A percentile compares a stretch with the other conserved stretches of the same genome.
These are phyloP conservation scores for Fusarium concolor DNA, from an alignment of 2,329 filamentous ascomycete genomes.

Conservation along the genomic window DNA sequence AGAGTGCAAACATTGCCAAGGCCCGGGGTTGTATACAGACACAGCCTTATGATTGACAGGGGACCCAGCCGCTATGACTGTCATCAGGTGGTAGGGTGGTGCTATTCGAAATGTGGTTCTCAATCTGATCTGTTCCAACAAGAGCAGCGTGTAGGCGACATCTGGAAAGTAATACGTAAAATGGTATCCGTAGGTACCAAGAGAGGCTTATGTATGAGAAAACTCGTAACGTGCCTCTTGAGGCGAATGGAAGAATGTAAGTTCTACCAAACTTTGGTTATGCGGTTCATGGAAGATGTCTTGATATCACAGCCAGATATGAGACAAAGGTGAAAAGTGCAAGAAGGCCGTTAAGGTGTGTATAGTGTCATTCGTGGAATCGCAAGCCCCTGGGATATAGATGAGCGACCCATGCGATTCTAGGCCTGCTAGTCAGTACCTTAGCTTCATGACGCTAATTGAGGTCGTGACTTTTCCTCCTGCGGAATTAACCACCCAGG, in stretches of 20 bases:
- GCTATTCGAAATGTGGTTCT: slow-evolving; percentile 14
- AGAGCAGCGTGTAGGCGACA: background rate
- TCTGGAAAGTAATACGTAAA: background rate
- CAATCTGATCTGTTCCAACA: slow-evolving; percentile 3
- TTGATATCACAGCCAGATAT: too few relatives aligned
- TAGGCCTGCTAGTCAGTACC: slow-evolving; percentile 8
- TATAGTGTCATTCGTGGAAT: background rate
- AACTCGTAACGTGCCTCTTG: background rate
- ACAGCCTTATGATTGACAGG: slow-evolving; percentile 43
- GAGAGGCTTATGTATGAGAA: background rate
- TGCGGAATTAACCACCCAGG: background rate
- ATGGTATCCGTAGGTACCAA: background rate
- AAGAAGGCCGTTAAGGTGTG: background rate
- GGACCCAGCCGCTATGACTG: slow-evolving; percentile 25
- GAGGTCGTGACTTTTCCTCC: slow-evolving; percentile 19
- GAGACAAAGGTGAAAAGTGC: background rate
- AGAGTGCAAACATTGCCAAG: slow-evolving; percentile 40
- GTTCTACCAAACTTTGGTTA: background rate
- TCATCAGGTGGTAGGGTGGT: slow-evolving; percentile 28
- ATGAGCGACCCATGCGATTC: slow-evolving; percentile 8
- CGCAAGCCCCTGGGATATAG: background rate
- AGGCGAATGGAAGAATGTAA: background rate
- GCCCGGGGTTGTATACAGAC: slow-evolving; percentile 32
- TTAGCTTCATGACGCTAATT: slow-evolving; percentile 18
- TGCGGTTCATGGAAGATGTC: background rate